Evolutionary conservation across 2,329 filamentous ascomycete genomes (phyloP).

Genomic region (Aschersonia sp.): DNA sequence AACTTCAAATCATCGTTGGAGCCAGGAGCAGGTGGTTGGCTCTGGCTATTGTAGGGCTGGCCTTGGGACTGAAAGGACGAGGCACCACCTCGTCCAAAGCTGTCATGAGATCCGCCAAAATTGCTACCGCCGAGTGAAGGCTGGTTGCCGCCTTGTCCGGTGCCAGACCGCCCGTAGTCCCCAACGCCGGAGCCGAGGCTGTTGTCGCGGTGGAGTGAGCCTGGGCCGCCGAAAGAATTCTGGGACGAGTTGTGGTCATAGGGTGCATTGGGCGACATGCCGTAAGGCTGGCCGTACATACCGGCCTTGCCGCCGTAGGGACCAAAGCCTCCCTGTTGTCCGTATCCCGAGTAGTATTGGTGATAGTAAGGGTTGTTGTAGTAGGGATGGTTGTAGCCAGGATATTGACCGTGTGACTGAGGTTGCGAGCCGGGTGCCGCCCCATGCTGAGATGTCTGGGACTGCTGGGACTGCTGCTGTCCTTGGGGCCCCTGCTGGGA

Average conservation of each 20-base stretch:
- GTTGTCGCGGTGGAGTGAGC: conserved; percentile 36
- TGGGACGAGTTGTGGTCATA: conserved; percentile 41
- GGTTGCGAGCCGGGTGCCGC: conserved; percentile 27
- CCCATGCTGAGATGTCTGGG: conserved; percentile 19
- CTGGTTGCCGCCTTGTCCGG: conserved; percentile 32
- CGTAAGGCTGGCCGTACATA: conserved; percentile 42
- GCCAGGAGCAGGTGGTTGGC: conserved; percentile 27
- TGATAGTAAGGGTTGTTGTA: conserved; percentile 49
- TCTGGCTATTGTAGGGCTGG: conserved; percentile 36
- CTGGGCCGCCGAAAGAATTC: conserved; percentile 35
- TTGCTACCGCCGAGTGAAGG: conserved; percentile 33
- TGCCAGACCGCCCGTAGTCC: conserved; percentile 35
- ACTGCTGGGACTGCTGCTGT: conserved; percentile 17
- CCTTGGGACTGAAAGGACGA: conserved; percentile 40
- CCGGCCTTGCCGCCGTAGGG: conserved; percentile 40
- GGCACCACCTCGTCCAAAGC: conserved; percentile 35
- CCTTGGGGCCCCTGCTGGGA: conserved; percentile 15
- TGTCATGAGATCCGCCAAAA: conserved; percentile 40
- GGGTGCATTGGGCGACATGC: conserved; percentile 38
- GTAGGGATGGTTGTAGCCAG: conserved; percentile 42
- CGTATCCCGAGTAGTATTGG: conserved; percentile 42
- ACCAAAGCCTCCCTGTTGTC: conserved; percentile 31
- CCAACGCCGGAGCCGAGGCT: conserved; percentile 34
- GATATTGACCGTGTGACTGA: conserved; percentile 33
- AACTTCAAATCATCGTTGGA: conserved; percentile 43